Conservation (phyloP, 1,139 yeast species). For the Hansenula lynferdii region DNA sequence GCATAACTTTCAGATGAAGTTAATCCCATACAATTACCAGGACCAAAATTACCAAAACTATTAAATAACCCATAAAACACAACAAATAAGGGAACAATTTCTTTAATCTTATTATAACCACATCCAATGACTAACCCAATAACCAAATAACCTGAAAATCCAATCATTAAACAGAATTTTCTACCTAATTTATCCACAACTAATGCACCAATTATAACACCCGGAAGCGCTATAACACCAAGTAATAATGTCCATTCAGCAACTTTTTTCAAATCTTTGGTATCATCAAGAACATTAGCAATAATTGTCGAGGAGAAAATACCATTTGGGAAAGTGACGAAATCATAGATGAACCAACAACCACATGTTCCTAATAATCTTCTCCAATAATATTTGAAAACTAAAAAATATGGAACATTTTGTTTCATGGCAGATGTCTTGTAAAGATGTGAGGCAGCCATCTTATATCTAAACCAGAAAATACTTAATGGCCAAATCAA, state of each 20-base stretch:
- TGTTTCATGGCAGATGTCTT: slow-evolving; percentile 45
- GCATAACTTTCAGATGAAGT: slow-evolving; percentile 66
- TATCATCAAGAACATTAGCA: slow-evolving; percentile 36
- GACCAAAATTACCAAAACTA: slow-evolving; percentile 66
- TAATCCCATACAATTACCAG: slow-evolving; percentile 72
- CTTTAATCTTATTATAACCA: slow-evolving; percentile 41
- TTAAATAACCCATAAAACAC: slow-evolving; percentile 56
- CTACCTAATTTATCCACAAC: slow-evolving; percentile 51
- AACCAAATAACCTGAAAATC: slow-evolving; percentile 52
- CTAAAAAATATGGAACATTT: slow-evolving; percentile 49
- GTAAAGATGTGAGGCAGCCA: slow-evolving; percentile 62
- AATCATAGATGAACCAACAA: slow-evolving; percentile 61
- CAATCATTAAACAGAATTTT: slow-evolving; percentile 52
- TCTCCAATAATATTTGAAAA: slow-evolving; percentile 50
- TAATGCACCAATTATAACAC: slow-evolving; percentile 53
- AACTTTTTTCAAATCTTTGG: slow-evolving; percentile 35
- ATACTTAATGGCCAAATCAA: slow-evolving; percentile 70
- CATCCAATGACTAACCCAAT: slow-evolving; percentile 57
- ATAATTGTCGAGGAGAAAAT: slow-evolving; percentile 50
- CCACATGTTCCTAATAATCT: slow-evolving; percentile 52
- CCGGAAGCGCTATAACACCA: slow-evolving; percentile 50
- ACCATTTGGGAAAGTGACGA: slow-evolving; percentile 61
- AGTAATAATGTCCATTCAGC: slow-evolving; percentile 58
- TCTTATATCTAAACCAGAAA: slow-evolving; percentile 64
- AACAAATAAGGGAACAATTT: slow-evolving; percentile 50